Evolutionary conservation across 208 protist species (phyloP), one percentile per base, ranked within the genome.

Genomic region (Leishmania guyanensis): DNA sequence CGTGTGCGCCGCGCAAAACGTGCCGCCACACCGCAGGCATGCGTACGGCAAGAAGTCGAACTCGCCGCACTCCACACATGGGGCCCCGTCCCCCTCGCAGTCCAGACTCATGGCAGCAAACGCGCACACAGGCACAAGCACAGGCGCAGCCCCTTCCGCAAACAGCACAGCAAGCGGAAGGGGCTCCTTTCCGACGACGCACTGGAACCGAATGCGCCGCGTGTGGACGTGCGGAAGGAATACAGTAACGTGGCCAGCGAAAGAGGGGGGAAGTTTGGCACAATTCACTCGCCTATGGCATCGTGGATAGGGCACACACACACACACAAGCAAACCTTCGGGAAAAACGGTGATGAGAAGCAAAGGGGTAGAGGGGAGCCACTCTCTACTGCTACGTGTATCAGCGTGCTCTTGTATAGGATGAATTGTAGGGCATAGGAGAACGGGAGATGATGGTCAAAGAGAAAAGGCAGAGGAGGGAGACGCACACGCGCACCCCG

Each of bases 21-120:
- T 48, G 36, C 83, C 84, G 29, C 78, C 50, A 83, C 93, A 95
- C 77, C 78, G 73, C 39, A 83, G 86, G 81, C 93, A 95, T n/a
- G 53, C 78, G 22, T 84, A 80, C 1, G 91, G 90, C 16, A 95
- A 81, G 79, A 94, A 95, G 84, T 94, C 90, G 80, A 97, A 94
- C 56, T 89, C 83, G 8, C 88, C 88, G 78, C 93, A 97, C 84
- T 88, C 89, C 43, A 78, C 84, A 69, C 93, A 97, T 8, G 79
- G 62, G 5, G 73, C 88, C 8, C 91, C 93, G 16, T 80, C 65
- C 39, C 86, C 86, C 39, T 93, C 92, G 71, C 86, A 91, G 65
- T 92, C 90, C 36, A 97, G 51, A 48, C 91, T 94, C 90, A 95
- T 95, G 0, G 26, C 33, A n/a, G 26, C 36, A 22, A 36, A 16